Base-by-base conservation (phyloP, 1,284 basidiomycete genomes). In the Peniophora sp. region DNA sequence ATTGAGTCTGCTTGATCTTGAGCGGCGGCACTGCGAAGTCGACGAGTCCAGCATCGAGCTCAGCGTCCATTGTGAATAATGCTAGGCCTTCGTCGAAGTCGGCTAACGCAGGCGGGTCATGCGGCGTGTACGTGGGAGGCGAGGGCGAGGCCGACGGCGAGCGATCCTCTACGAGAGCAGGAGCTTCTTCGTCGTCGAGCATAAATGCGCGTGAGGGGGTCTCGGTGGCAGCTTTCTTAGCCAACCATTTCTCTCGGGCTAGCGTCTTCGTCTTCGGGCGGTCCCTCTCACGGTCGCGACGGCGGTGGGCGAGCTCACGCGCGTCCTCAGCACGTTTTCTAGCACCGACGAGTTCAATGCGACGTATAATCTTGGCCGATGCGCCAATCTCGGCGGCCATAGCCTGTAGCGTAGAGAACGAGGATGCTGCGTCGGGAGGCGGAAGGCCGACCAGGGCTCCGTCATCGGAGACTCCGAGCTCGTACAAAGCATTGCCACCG, bases 321-420 rank as follows among this genome's bases (percentile, higher is more conserved):
- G 55, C 52, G 34, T 53, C 51, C 22, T 49, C 49, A 11, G 24
- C 49, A 2, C 50, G 35, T 12, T 36, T 32, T 12, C 46, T 48
- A 19, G 45, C 20, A 16, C 38, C 53, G 22, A 49, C 45, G 0
- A 90, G 80, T 58, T 87, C 84, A 24, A 95, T 83, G 63, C 93
- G 89, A 65, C 89, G 90, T 17, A 92, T 84, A 16, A 95, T 80
- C 45, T 92, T 82, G 48, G 95, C 89, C 23, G 87, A 89, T 1
- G 89, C 93, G 2, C 91, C 92, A 27, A 97, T 86, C 60, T 95
- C 92, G 10, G 84, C 82, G 0, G 93, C 92, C 94, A 97, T 97
- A 70, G 82, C 83, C 61, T 89, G 88, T 14, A 97, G 78, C 0
- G 92, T 95, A 58, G 84, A 80, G 38, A 97, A 69, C 2, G 84